A percentile compares a stretch with the other conserved stretches of the same genome.
Conservation (phyloP, 202 grass and related monocot species). For the Brachypodium distachyon region DNA sequence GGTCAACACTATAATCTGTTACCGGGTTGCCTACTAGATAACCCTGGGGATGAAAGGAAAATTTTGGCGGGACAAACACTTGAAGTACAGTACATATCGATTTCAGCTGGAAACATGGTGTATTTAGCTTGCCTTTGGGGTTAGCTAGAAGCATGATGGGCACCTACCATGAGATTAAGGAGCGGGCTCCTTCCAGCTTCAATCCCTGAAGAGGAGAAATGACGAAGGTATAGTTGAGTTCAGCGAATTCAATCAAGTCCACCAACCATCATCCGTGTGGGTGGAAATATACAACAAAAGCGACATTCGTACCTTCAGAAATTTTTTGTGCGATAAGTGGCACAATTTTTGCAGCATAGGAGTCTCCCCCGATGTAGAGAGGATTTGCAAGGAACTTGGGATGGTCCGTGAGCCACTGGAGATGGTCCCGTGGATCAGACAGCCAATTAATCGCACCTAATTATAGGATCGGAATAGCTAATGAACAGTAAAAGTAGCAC, state of each 20-base stretch:
- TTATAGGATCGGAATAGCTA: neutral
- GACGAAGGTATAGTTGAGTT: neutral
- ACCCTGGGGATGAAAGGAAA: slow-evolving; percentile 6
- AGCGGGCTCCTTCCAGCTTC: slow-evolving; percentile 12
- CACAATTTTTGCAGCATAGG: slow-evolving; percentile 1
- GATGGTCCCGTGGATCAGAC: neutral
- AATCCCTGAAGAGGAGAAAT: slow-evolving; percentile 14
- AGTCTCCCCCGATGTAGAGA: neutral
- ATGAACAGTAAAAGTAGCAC: too few species aligned
- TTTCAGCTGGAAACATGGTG: too few species aligned
- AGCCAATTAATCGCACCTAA: too few species aligned
- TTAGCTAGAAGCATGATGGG: neutral
- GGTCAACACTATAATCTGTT: slow-evolving; percentile 30
- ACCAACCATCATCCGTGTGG: neutral
- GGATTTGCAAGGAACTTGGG: neutral
- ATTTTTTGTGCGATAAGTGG: slow-evolving; percentile 17
- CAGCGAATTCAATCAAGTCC: neutral
- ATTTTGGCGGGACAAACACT: too few species aligned
- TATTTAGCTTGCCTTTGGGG: too few species aligned
- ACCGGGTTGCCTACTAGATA: slow-evolving; percentile 49
- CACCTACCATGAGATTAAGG: slow-evolving; percentile 49
- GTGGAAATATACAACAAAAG: neutral
- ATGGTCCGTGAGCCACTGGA: neutral
- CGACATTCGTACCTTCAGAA: neutral
- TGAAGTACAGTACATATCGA: too few species aligned